A percentile compares a stretch with the other conserved stretches of the same genome.
These are phyloP conservation scores for Rhododendron henanense DNA, from an alignment of 148 eudicot genomes.

Conservation along the genomic window DNA sequence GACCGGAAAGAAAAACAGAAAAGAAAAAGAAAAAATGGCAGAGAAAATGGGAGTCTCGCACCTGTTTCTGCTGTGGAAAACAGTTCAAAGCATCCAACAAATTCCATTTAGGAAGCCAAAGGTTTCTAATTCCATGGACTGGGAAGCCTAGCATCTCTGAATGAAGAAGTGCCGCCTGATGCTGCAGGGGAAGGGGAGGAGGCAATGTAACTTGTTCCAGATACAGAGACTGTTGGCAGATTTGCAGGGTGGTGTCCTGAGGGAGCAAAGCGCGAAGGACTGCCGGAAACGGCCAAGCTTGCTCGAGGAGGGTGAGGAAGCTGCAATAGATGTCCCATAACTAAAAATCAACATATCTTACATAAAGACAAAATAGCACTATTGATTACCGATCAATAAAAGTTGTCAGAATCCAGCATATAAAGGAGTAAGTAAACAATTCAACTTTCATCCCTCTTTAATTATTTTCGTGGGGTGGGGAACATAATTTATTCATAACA, in stretches of 20 bases:
- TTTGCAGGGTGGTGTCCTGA: conserved; percentile 53
- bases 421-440: background rate
- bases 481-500: background rate
- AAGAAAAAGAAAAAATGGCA: background rate
- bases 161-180: conserved; percentile 87
- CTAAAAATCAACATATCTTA: background rate
- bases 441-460: background rate
- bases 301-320: conserved; percentile 59
- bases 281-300: conserved; percentile 44
- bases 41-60: background rate
- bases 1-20: background rate
- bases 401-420: background rate
- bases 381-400: background rate
- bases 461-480: background rate
- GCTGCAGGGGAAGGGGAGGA: conserved; percentile 98
- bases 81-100: conserved; percentile 4
- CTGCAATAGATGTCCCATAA: conserved; percentile 29
- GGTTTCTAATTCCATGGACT: conserved; percentile 71
- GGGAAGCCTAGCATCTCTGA: conserved; percentile 64
- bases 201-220: conserved; percentile 72
- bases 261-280: conserved; percentile 89
- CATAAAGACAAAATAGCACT: background rate
- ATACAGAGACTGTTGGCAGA: conserved; percentile 56
- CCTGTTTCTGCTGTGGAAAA: background rate
- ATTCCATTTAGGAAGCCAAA: background rate